phyloP scores from a whole-genome alignment of 495 filamentous ascomycete genomes.

The Recurvomyces mirabilis region DNA sequence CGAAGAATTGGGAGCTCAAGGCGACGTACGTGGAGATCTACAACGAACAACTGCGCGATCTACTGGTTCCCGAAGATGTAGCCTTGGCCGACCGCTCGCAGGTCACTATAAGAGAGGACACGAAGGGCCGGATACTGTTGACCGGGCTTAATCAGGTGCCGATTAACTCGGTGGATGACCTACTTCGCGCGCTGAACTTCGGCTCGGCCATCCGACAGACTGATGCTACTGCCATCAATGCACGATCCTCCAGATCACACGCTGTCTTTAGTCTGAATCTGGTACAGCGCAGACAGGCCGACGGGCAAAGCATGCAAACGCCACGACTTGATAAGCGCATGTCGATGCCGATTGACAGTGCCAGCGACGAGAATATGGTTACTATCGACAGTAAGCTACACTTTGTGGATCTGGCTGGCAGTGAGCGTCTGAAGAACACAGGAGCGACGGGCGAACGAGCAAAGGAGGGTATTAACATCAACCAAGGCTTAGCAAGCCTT shows the following conservation, averaged over 20 bases:
- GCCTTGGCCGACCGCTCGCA: slow-evolving; percentile 54
- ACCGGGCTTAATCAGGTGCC: slow-evolving; percentile 81
- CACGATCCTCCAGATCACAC: slow-evolving; percentile 95
- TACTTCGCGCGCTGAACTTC: slow-evolving; percentile 78
- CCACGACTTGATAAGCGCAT: slow-evolving; percentile 68
- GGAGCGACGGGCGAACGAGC: slow-evolving; percentile 91
- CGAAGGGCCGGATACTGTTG: neutral
- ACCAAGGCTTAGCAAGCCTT: slow-evolving; percentile 85
- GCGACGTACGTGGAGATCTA: slow-evolving; percentile 99
- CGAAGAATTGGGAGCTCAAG: slow-evolving; percentile 83
- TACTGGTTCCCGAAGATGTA: slow-evolving; percentile 69
- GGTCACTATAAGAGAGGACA: slow-evolving; percentile 84
- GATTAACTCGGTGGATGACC: slow-evolving; percentile 85
- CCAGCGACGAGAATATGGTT: slow-evolving; percentile 61
- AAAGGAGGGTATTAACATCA: slow-evolving; percentile 96
- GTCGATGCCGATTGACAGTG: slow-evolving; percentile 76
- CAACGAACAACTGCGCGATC: slow-evolving; percentile 88
- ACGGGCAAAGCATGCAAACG: slow-evolving; percentile 24
- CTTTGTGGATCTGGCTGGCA: slow-evolving; percentile 96
- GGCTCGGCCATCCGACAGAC: slow-evolving; percentile 94
- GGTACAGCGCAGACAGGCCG: slow-evolving; percentile 71
- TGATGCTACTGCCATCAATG: slow-evolving; percentile 97
- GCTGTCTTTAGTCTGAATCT: slow-evolving; percentile 95
- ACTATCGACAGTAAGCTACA: slow-evolving; percentile 97
- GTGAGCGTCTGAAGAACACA: slow-evolving; percentile 94